Percentiles rank a stretch among this genome's conserved stretches.
These are phyloP conservation scores for Murraya koenigii DNA, from an alignment of 345 rosid genomes.

Conservation along the genomic window DNA sequence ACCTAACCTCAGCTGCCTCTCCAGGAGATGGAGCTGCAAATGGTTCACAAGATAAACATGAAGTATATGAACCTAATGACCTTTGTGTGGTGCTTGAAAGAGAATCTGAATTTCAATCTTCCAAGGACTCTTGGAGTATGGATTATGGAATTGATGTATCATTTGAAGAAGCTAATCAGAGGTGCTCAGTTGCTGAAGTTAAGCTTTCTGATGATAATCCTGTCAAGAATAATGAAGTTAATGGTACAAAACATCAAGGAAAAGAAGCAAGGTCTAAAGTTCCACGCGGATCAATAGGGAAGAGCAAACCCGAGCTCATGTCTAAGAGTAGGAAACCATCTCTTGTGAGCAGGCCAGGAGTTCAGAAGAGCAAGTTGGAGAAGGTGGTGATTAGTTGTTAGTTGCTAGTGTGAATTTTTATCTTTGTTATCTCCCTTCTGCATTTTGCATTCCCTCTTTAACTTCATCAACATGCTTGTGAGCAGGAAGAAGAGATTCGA, in stretches of 20 bases:
- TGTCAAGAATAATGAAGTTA: slow-evolving; percentile 29
- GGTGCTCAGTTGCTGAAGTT: slow-evolving; percentile 33
- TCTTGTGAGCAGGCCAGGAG: slow-evolving; percentile 44
- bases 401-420: slow-evolving; percentile 1
- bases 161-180: slow-evolving; percentile 44
- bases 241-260: slow-evolving; percentile 29
- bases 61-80: slow-evolving; percentile 51
- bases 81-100: slow-evolving; percentile 67
- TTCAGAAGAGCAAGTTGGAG: slow-evolving; percentile 79
- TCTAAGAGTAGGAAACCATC: slow-evolving; percentile 47
- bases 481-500: slow-evolving; percentile 78
- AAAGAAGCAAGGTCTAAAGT: slow-evolving; percentile 44
- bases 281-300: slow-evolving; percentile 25
- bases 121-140: slow-evolving; percentile 39
- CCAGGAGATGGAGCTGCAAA: slow-evolving; percentile 29
- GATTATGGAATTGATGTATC: slow-evolving; percentile 53
- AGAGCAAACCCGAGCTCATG: slow-evolving; percentile 31
- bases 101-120: slow-evolving; percentile 35
- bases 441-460: neutral
- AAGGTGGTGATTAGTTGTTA: slow-evolving; percentile 37
- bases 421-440: neutral
- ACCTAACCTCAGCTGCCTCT: slow-evolving; percentile 39
- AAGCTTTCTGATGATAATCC: slow-evolving; percentile 13
- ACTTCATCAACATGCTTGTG: slow-evolving; percentile 9
- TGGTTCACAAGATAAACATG: slow-evolving; percentile 33